Percentiles rank a stretch among this genome's conserved stretches.
These are phyloP conservation scores for Haberlea rhodopensis DNA, from an alignment of 257 asterid species.

Conservation along the genomic window DNA sequence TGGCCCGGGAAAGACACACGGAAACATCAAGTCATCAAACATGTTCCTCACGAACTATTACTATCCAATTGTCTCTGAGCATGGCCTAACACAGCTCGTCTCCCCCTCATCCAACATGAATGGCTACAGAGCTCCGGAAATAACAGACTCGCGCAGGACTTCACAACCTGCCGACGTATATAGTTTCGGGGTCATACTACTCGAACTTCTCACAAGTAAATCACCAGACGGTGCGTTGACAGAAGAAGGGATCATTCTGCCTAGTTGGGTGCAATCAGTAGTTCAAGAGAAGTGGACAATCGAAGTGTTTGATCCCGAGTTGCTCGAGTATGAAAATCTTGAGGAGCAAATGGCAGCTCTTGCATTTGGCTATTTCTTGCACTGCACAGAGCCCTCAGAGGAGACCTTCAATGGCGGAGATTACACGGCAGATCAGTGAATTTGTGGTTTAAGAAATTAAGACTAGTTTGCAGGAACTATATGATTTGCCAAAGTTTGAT, in stretches of 20 bases:
- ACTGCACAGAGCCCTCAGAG: conserved; percentile 32
- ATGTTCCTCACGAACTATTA: conserved; percentile 41
- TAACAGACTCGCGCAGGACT: conserved; percentile 28
- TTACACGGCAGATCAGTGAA: conserved; percentile 28
- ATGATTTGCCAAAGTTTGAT: no score
- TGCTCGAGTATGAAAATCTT: conserved; percentile 20
- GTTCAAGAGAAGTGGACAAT: conserved; percentile 31
- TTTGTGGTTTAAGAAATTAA: conserved; percentile 26
- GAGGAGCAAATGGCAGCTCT: conserved; percentile 39
- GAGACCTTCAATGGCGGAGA: conserved; percentile 45
- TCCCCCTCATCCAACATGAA: conserved; percentile 25
- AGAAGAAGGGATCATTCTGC: conserved; percentile 46
- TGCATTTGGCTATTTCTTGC: conserved; percentile 49
- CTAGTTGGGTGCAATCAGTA: conserved; percentile 42
- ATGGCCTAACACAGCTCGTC: conserved; percentile 43
- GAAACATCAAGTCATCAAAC: conserved; percentile 65
- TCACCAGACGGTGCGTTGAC: conserved; percentile 29
- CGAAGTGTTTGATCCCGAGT: conserved; percentile 40
- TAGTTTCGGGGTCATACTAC: conserved; percentile 44
- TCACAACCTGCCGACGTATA: conserved; percentile 53
- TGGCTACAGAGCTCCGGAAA: conserved; percentile 58
- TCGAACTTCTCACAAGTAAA: conserved; percentile 46
- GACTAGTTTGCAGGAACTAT: no score
- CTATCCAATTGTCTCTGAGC: conserved; percentile 37
- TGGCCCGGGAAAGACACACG: conserved; percentile 36